Evolutionary conservation across 2,329 filamentous ascomycete genomes (phyloP).

Genomic region (Alternaria tenuissima): DNA sequence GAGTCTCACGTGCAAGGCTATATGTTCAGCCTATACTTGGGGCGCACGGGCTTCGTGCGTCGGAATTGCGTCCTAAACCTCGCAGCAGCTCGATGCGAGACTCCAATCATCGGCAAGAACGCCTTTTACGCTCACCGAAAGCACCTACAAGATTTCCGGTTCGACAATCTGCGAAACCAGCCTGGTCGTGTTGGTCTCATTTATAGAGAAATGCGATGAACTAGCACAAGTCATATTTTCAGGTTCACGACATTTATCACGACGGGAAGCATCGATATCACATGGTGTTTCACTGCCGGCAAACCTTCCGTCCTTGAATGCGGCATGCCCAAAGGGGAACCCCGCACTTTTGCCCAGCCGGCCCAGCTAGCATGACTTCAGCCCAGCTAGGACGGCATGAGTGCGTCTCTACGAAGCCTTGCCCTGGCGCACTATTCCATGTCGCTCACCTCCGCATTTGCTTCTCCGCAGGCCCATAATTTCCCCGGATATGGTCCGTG

Average conservation of each 20-base stretch:
- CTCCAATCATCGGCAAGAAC: not conserved
- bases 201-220: not conserved
- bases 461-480: slow-evolving; percentile 20
- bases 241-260: not conserved
- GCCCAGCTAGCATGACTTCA: slow-evolving; percentile 11
- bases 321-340: slow-evolving; percentile 18
- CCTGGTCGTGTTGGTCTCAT: not conserved
- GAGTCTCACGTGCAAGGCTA: not conserved
- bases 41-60: not conserved
- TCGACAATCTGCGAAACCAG: not conserved
- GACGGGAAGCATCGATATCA: not conserved
- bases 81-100: not conserved
- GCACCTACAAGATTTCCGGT: too few relatives aligned
- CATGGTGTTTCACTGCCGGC: slow-evolving; percentile 1
- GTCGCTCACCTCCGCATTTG: slow-evolving; percentile 11
- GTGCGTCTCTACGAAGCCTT: not conserved
- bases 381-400: not conserved
- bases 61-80: not conserved
- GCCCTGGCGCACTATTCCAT: not conserved
- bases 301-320: not conserved
- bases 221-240: not conserved
- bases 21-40: not conserved
- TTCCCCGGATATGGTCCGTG: slow-evolving; percentile 14
- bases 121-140: not conserved
- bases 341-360: slow-evolving; percentile 15